Base-by-base conservation (phyloP, 2,329 filamentous ascomycete species). In the Fusarium praegraminearum region DNA sequence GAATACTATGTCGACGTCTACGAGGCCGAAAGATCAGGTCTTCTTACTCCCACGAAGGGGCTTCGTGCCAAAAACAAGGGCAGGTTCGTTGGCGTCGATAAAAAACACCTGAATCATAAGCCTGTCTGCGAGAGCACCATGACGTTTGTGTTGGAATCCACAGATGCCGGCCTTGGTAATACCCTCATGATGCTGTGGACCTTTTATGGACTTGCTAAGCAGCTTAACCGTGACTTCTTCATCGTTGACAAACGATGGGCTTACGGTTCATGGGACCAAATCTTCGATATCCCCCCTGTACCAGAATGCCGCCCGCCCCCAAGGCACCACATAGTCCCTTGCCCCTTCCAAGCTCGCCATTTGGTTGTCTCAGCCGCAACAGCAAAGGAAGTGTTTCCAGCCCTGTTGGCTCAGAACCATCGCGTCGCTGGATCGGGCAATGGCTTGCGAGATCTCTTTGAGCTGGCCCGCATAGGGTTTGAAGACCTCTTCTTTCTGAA, bases 201-300 rank as follows among this genome's bases (percentile, higher is more conserved):
- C 73, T 90, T 93, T 28, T 97, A 96, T 76, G 92, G 92, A 5
- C 81, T 97, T 56, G 93, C 93, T 3, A 84, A 90, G 76, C 86
- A 89, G 62, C 91, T 97, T 76, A 87, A 87, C 16, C 85, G 93
- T 26, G 84, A 89, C 1, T 97, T 97, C 79, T 97, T 97, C 80
- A 84, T 97, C 67, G 93, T 97, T 73, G 93, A 97, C 79, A 89
- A 91, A 9, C 86, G 90, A 70, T 97, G 94, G 90, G 90, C 91
- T 2, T 96, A 96, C 73, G 93, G 93, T 12, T 84, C 85, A 53
- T 97, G 93, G 75, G 85, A 85, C 1, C 85, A 88, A 52, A 93
- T 92, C 73, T 97, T 97, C 79, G 81, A 87, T 46, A 80, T 87
- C 5, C 90, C 91, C 2, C 90, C 92, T 0, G 71, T 84, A 3